Base-by-base conservation (phyloP, 2,329 filamentous ascomycete species). In the Fusarium hainanense region DNA sequence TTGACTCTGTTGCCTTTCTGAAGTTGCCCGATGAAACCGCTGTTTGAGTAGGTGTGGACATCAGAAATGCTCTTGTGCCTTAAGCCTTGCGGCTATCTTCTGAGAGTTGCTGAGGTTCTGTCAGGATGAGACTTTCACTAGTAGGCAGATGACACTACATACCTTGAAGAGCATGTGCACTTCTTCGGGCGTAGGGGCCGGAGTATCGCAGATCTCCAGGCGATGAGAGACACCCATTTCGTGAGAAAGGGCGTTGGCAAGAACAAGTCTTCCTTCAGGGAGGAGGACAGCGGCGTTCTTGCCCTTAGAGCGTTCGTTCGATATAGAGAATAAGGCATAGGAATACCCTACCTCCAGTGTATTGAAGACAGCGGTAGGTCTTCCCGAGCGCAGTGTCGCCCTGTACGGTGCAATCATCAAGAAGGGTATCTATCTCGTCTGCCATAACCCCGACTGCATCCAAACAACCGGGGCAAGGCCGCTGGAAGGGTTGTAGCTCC, bases 81-180 rank as follows among this genome's bases (percentile, higher is more conserved):
- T 81, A 76, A 49, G 80, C 78, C 18, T 41, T 76, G 67, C 76
- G 56, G 80, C 80, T 58, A 71, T 61, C 13, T 68, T 62, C 40
- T 74, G 78, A 12, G 4, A 85, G 71, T 10, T 81, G 80, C 85
- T 87, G 44, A 25, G 25, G 10, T 4, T 9, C 43, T 7, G 49
- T 77, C 42, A 76, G 62, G 34, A 40, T 37, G 21, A 30, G 28
- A 12, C 13, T 4, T 8, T 25, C 12, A 25, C 20, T n/a, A 6
- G 11, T 34, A 23, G 20, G 41, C 16, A 14, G 34, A 7, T n/a
- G 27, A 30, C 5, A 13, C 30, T 9, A 74, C 82, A 56, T 80
- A 88, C 87, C 60, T 76, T 72, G 12, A 88, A 70, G 69, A 83
- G 86, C 3, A 71, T 59, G 5, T 84, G 80, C 2, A 87, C 75